Base-by-base conservation (phyloP, 1,139 yeast genomes). In the Yamadazyma jaroonii region DNA sequence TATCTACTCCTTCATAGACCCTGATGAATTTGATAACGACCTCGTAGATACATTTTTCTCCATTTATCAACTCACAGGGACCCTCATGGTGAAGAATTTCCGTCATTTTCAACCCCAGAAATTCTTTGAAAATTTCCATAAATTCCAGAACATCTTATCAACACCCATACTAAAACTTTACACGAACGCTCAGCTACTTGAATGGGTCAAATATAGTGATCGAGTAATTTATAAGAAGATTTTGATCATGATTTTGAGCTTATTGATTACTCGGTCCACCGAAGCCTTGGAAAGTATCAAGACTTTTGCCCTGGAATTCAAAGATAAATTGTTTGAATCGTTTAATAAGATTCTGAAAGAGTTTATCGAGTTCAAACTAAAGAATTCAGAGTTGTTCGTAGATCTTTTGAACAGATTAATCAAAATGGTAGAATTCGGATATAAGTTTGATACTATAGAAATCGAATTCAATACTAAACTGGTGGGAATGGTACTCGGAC, bases 151-250 rank as follows among this genome's bases (percentile, higher is more conserved):
- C 9, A 71, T 79, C 1, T 67, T 86, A 38, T 79, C 92, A 0
- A 67, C 79, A 0, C 87, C 88, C 2, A 84, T 82, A 26, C 76
- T 75, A 52, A 77, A 76, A 46, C 61, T 87, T 13, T 76, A 82
- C 49, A 65, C 69, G 10, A 63, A 74, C 9, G 75, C 75, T n/a
- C 54, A 61, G 4, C 54, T 81, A 7, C 54, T 67, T 6, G 72
- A 72, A 12, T 86, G 95, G 95, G 72, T 85, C 12, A 55, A 71
- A 34, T 62, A 72, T 32, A 84, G 89, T 53, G 96, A 89, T 56
- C 53, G 74, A 47, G 61, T 74, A 9, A 74, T 82, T 62, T 84
- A 83, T 59, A 75, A 73, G 42, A 77, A 77, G 46, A 72, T 83
- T 73, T 59, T 87, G 43, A 73, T 83, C 12, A 9, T 29, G 22